Evolutionary conservation across 1,284 basidiomycete species (phyloP), one percentile per base, ranked within the genome.

Genomic region (Exobasidium cylindrosporum): DNA sequence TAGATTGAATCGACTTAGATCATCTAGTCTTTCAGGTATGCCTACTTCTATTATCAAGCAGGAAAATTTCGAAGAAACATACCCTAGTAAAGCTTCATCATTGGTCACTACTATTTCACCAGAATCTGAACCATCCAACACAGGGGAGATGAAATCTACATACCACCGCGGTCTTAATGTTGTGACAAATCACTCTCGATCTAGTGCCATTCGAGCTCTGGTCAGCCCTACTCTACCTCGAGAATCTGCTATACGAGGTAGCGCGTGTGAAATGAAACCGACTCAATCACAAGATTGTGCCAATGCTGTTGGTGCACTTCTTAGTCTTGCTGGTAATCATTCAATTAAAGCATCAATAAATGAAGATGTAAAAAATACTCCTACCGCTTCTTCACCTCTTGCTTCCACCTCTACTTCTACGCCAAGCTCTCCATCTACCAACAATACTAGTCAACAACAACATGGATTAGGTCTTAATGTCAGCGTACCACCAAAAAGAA

Each of bases 181-280:
- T 40, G 10, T 17, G 10, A 40, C 35, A 10, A 17, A 17, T 40
- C 10, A 7, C 7, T 10, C 13, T 26, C 47, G 47, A 21, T 50
- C 47, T 13, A 50, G 21, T 23, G 47, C 47, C 5, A 50, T 50
- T 50, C 47, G 47, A 24, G 47, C 47, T 23, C 26, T 50, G 47
- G 47, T 50, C 4, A 50, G 47, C 47, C 53, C 53, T 44, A 55
- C 53, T 44, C 23, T 55, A 14, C 53, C 53, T 2, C 26, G 53
- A 21, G 53, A 55, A 28, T 55, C 53, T 4, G 53, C 53, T 29
- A 31, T 55, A 31, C 53, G 53, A 23, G 53, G 31, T 14, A 55
- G 53, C 26, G 47, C 47, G 26, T 30, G 30, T 32, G 53, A 55
- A 44, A 55, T 55, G 53, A 21, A 55, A 28, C 5, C 53, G n/a